Evolutionary conservation across 192 early-diverging fungal genomes (phyloP).

Genomic region (Coemansia sp.): DNA sequence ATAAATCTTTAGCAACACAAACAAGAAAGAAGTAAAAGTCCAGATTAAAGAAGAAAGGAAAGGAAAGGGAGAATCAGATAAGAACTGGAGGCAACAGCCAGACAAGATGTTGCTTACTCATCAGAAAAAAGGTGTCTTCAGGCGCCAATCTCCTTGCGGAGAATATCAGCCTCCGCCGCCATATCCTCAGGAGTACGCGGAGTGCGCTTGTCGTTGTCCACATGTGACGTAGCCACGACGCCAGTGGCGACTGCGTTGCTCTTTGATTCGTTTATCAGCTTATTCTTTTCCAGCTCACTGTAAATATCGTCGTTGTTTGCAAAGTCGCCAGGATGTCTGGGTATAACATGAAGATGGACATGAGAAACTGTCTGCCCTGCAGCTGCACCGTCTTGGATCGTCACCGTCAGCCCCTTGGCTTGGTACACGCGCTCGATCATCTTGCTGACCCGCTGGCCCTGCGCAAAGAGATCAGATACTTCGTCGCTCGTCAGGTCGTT

Average conservation of each 20-base stretch:
- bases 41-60: constrained; percentile 1
- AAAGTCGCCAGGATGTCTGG: constrained; percentile 76
- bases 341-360: constrained; percentile 90
- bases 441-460: constrained; percentile 73
- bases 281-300: constrained; percentile 61
- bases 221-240: constrained; percentile 5
- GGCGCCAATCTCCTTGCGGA: constrained; percentile 34
- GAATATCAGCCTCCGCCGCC: constrained; percentile 50
- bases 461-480: constrained; percentile 77
- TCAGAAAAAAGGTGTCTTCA: neutral
- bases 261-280: neutral
- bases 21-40: neutral
- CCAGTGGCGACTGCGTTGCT: neutral
- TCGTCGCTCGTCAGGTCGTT: constrained; percentile 77
- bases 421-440: constrained; percentile 73
- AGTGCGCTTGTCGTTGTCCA: constrained; percentile 70
- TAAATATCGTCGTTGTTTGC: constrained; percentile 89
- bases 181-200: constrained; percentile 80
- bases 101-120: neutral
- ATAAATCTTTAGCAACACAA: neutral
- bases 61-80: no score
- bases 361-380: constrained; percentile 87
- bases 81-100: neutral
- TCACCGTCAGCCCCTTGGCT: constrained; percentile 73
- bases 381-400: constrained; percentile 72